These are phyloP conservation scores for Aspergillus sparsus DNA, from an alignment of 495 filamentous ascomycete species.

Conservation along the genomic window DNA sequence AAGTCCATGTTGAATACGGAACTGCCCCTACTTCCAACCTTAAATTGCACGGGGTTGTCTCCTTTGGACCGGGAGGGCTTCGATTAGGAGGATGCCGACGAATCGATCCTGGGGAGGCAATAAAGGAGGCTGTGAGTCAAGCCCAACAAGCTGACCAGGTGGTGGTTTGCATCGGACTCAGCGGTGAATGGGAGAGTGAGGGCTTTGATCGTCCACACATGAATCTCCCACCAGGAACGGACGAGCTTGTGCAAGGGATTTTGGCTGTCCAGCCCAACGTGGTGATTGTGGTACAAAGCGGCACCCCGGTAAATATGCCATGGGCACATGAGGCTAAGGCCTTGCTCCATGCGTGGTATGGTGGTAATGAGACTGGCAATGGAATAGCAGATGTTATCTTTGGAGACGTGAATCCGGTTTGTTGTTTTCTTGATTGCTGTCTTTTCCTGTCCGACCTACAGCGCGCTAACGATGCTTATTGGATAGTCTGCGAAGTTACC, in stretches of 20 bases:
- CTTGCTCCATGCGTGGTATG: slow-evolving; percentile 68
- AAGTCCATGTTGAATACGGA: slow-evolving; percentile 58
- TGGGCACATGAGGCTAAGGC: slow-evolving; percentile 69
- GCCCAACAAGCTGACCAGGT: slow-evolving; percentile 67
- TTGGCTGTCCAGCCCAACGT: slow-evolving; percentile 66
- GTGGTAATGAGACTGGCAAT: slow-evolving; percentile 61
- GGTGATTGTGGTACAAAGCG: slow-evolving; percentile 76
- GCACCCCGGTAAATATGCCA: slow-evolving; percentile 78
- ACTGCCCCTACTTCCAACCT: slow-evolving; percentile 58
- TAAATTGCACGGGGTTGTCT: slow-evolving; percentile 43
- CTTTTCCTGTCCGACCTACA: background rate
- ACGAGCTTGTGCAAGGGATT: slow-evolving; percentile 67
- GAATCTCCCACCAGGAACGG: slow-evolving; percentile 70
- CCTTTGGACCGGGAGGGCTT: slow-evolving; percentile 65
- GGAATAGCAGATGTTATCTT: slow-evolving; percentile 53
- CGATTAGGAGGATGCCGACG: slow-evolving; percentile 70
- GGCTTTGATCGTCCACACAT: slow-evolving; percentile 75
- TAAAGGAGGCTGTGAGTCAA: slow-evolving; percentile 59
- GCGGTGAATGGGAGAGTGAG: slow-evolving; percentile 83
- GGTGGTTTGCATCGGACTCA: slow-evolving; percentile 71
- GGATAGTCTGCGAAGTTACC: slow-evolving; percentile 49
- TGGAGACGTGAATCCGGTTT: slow-evolving; percentile 47
- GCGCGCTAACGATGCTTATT: background rate
- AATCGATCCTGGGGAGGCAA: slow-evolving; percentile 59
- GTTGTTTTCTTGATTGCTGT: background rate